Percentiles rank a stretch among this genome's conserved stretches.
Conservation (phyloP, 2,329 filamentous ascomycete genomes). For the Dactylellina haptotyla region DNA sequence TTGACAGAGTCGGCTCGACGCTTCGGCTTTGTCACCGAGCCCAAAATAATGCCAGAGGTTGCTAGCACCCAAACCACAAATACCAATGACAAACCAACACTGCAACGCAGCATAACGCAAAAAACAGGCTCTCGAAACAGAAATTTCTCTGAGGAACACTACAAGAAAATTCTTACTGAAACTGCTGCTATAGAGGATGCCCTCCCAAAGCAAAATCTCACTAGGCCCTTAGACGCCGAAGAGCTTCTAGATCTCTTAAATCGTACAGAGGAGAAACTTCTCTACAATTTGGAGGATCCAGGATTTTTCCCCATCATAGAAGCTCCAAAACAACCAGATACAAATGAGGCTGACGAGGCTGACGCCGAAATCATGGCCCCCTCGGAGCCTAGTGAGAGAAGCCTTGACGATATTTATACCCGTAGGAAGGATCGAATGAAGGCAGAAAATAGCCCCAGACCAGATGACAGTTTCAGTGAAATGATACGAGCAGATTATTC, state of each 20-base stretch:
- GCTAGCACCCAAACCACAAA: conserved; percentile 3
- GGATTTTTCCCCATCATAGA: conserved; percentile 17
- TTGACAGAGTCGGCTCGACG: conserved; percentile 45
- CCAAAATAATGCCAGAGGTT: conserved; percentile 15
- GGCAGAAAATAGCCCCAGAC: neutral
- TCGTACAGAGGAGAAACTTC: conserved; percentile 43
- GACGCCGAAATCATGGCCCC: conserved; percentile 13
- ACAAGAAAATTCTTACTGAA: conserved; percentile 31
- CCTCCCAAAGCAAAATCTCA: conserved; percentile 45
- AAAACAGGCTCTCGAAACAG: conserved; percentile 11
- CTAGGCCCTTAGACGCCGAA: conserved; percentile 46
- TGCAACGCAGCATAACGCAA: conserved; percentile 39
- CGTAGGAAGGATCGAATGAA: conserved; percentile 22
- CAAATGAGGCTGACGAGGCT: neutral
- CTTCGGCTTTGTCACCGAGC: conserved; percentile 42
- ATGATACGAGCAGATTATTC: neutral
- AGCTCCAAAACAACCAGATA: neutral
- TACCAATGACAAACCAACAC: conserved; percentile 22
- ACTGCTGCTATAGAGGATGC: conserved; percentile 41
- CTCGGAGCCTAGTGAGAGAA: conserved; percentile 35
- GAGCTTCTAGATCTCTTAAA: conserved; percentile 48
- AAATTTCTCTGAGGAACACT: conserved; percentile 28
- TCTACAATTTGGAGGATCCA: conserved; percentile 38
- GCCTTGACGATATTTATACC: conserved; percentile 30
- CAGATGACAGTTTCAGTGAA: neutral